Percentiles rank a stretch among this genome's conserved stretches.
These are phyloP conservation scores for Ogataea pilisensis DNA, from an alignment of 805 yeast species.

Conservation along the genomic window DNA sequence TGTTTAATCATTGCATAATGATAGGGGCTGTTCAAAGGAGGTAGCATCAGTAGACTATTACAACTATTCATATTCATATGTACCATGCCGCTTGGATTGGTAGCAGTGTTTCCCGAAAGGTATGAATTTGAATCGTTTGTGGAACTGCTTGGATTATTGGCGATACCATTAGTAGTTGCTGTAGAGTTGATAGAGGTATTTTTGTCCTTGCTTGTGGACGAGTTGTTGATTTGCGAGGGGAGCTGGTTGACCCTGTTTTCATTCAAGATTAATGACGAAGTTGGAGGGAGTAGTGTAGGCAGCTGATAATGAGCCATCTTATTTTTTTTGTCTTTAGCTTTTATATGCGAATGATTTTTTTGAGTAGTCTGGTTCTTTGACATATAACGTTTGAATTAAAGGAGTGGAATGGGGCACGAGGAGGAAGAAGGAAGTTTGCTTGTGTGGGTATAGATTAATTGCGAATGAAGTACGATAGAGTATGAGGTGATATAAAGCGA, in stretches of 20 bases:
- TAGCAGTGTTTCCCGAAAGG: neutral
- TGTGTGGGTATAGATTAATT: neutral
- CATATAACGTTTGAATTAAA: neutral
- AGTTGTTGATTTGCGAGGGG: neutral
- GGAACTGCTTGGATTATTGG: too few relatives aligned
- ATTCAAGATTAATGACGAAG: slow-evolving; percentile 12
- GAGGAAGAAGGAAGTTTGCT: neutral
- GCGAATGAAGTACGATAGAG: neutral
- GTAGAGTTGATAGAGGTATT: too few relatives aligned
- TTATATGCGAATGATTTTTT: too few relatives aligned
- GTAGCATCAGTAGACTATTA: slow-evolving; percentile 14
- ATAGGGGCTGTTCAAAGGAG: slow-evolving; percentile 15
- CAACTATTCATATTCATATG: too few relatives aligned
- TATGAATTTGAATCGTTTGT: neutral
- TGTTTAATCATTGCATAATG: slow-evolving; percentile 5
- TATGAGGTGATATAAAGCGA: too few relatives aligned
- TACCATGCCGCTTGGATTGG: neutral
- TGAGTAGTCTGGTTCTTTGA: neutral
- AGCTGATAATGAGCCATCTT: slow-evolving; percentile 5
- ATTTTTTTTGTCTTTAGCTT: neutral
- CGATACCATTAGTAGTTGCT: too few relatives aligned
- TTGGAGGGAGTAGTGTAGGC: slow-evolving; percentile 16
- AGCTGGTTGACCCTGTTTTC: slow-evolving; percentile 12
- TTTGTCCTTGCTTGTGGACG: too few relatives aligned
- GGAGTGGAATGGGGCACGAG: neutral